These are phyloP conservation scores for Bodo saltans DNA, from an alignment of 78 protist genomes.

Conservation along the genomic window DNA sequence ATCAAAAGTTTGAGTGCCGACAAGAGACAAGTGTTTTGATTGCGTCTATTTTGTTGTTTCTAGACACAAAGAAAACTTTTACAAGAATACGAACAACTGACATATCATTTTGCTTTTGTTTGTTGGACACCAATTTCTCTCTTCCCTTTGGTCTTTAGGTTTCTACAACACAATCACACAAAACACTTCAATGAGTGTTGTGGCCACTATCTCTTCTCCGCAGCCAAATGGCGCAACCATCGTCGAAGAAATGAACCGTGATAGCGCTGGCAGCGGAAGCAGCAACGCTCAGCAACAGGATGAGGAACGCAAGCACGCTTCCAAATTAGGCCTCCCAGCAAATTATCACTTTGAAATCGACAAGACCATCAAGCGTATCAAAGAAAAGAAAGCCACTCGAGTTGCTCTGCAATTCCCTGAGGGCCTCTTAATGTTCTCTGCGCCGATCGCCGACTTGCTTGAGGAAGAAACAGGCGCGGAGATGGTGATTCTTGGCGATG, in stretches of 20 bases:
- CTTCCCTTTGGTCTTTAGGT: not conserved
- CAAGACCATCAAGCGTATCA: constrained; percentile 82
- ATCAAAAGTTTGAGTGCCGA: not conserved
- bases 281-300: not conserved
- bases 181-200: not conserved
- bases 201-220: not conserved
- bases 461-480: constrained; percentile 60
- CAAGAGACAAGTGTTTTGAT: not conserved
- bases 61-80: not conserved
- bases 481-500: constrained; percentile 92
- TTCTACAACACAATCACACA: not conserved
- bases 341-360: constrained; percentile 93
- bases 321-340: constrained; percentile 59
- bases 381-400: constrained; percentile 34
- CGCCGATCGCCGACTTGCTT: constrained; percentile 83
- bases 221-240: not conserved
- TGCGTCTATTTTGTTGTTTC: not conserved
- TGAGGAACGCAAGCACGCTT: constrained; percentile 33
- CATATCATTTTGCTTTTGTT: not conserved
- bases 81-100: not conserved
- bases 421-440: constrained; percentile 89
- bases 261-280: not conserved
- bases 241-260: not conserved
- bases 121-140: not conserved
- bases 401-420: constrained; percentile 98